A percentile compares a stretch with the other conserved stretches of the same genome.
phyloP scores from a whole-genome alignment of 768 basidiomycete genomes.

The Amanita rubescens region DNA sequence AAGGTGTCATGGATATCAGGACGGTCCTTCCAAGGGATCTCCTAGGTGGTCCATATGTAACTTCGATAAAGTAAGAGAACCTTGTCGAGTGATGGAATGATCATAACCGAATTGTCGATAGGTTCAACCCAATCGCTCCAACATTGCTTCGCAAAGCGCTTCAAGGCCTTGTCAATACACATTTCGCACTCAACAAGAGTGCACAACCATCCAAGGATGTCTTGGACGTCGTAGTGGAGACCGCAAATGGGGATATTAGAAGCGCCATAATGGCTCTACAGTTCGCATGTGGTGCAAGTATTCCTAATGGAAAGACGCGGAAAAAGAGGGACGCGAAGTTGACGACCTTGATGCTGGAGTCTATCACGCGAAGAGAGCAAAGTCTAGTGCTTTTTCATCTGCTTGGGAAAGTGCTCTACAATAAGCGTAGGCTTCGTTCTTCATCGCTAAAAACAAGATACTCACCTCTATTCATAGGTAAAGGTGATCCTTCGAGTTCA shows the following conservation, averaged over 20 bases:
- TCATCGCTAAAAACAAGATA: not conserved
- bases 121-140: constrained; percentile 88
- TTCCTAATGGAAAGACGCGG: constrained; percentile 13
- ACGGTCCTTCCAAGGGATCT: constrained; percentile 65
- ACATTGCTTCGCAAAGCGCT: constrained; percentile 81
- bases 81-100: constrained; percentile 7
- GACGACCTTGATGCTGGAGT: constrained; percentile 43
- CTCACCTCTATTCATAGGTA: constrained; percentile 39
- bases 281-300: constrained; percentile 55
- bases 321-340: constrained; percentile 25
- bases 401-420: constrained; percentile 89
- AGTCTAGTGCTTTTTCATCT: constrained; percentile 86
- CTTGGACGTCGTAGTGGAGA: constrained; percentile 68
- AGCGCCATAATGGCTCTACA: constrained; percentile 92
- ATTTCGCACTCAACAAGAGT: constrained; percentile 32
- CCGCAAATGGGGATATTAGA: constrained; percentile 86
- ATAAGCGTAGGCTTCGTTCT: constrained; percentile 65
- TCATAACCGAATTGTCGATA: constrained; percentile 22
- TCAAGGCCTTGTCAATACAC: constrained; percentile 42
- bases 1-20: constrained; percentile 45
- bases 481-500: constrained; percentile 56
- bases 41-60: constrained; percentile 64
- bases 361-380: constrained; percentile 77
- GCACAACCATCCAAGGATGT: constrained; percentile 52
- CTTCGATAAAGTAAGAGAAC: constrained; percentile 63